A percentile compares a stretch with the other conserved stretches of the same genome.
phyloP scores from a whole-genome alignment of 345 rosid genomes.

The Eucalyptus marginata region DNA sequence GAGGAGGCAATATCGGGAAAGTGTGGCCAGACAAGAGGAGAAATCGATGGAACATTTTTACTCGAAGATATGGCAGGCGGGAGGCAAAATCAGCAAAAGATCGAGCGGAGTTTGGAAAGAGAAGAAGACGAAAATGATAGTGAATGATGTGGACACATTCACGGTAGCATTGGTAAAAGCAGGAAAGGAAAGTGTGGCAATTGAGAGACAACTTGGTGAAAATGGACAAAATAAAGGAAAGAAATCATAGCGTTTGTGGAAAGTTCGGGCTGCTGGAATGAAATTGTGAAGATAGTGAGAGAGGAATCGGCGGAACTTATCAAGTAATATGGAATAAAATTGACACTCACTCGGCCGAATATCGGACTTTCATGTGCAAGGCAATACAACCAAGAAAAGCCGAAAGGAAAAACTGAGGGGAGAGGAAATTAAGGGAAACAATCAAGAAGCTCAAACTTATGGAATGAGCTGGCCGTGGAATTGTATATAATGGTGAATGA shows the following conservation, averaged over 20 bases:
- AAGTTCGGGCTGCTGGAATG: background rate
- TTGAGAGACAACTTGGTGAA: background rate
- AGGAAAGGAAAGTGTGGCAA: background rate
- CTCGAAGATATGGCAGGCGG: too few relatives aligned
- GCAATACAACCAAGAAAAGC: too few relatives aligned
- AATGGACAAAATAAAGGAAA: background rate
- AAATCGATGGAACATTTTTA: too few relatives aligned
- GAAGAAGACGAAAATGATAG: background rate
- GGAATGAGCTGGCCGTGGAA: background rate
- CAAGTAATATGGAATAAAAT: background rate
- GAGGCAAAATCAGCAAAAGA: too few relatives aligned
- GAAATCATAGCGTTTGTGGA: background rate
- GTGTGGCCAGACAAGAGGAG: too few relatives aligned
- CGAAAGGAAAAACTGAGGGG: background rate
- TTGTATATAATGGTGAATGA: background rate
- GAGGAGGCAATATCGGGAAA: too few relatives aligned
- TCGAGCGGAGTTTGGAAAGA: background rate
- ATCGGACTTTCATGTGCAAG: background rate
- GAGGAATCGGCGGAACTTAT: accelerated
- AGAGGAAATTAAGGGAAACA: background rate
- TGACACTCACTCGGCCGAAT: background rate
- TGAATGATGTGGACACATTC: too few relatives aligned
- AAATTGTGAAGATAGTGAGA: background rate
- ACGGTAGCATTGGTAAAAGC: too few relatives aligned
- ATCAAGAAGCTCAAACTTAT: background rate